These are phyloP conservation scores for Mycena sanguinolenta DNA, from an alignment of 768 basidiomycete species.

Conservation along the genomic window DNA sequence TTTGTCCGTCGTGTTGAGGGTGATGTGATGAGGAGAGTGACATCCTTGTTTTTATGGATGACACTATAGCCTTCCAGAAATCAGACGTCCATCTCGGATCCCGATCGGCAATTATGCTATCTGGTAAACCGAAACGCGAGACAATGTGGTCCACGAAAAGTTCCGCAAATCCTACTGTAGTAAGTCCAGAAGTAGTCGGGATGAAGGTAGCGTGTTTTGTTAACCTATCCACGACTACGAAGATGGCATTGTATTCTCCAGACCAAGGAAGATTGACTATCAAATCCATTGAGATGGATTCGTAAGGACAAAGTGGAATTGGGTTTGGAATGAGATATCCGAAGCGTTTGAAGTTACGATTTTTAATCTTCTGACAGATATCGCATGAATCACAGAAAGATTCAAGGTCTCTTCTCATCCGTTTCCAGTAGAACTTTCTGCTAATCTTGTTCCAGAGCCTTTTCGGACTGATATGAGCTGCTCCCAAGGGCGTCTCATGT, in stretches of 20 bases:
- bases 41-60: not conserved
- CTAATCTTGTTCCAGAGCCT: not conserved
- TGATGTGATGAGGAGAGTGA: not conserved
- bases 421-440: not conserved
- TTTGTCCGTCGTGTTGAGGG: not conserved
- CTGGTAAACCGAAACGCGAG: not conserved
- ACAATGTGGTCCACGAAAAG: not conserved
- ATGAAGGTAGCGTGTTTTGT: not conserved
- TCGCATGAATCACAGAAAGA: not conserved
- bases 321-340: not conserved
- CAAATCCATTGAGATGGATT: not conserved
- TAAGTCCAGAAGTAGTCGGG: not conserved
- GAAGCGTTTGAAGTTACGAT: not conserved
- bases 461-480: not conserved
- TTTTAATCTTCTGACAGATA: not conserved
- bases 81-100: not conserved
- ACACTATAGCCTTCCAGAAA: not conserved
- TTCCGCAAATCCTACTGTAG: not conserved
- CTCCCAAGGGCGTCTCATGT: not conserved
- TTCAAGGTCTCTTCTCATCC: not conserved
- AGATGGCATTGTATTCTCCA: not conserved
- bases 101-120: not conserved
- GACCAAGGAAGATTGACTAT: not conserved
- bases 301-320: not conserved
- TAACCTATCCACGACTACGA: not conserved